Evolutionary conservation across 2,329 filamentous ascomycete species (phyloP).

Genomic region (Sporothrix luriei): DNA sequence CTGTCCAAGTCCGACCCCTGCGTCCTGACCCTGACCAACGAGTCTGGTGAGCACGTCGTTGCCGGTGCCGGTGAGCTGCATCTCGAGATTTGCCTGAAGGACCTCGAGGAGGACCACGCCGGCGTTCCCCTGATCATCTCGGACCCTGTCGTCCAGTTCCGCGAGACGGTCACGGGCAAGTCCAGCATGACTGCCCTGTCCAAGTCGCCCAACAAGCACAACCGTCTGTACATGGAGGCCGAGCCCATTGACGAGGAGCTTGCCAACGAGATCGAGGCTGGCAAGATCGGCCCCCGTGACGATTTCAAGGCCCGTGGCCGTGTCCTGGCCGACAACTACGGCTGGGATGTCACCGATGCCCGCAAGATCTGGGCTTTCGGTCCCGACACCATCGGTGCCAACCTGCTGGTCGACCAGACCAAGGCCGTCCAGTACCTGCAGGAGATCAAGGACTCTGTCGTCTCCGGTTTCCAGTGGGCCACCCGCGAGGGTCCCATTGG

Average conservation of each 20-base stretch:
- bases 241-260: constrained; percentile 92
- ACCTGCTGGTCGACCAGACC: constrained; percentile 98
- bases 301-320: constrained; percentile 99
- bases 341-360: constrained; percentile 99
- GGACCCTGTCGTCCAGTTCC: constrained; percentile 97
- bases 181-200: constrained; percentile 96
- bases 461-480: constrained; percentile 99
- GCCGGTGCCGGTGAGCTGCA: constrained; percentile 99
- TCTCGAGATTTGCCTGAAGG: constrained; percentile 99
- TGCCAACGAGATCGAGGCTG: constrained; percentile 81
- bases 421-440: constrained; percentile 99
- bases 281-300: constrained; percentile 92
- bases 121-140: constrained; percentile 97
- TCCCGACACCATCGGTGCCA: constrained; percentile 95
- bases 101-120: constrained; percentile 99
- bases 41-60: constrained; percentile 98
- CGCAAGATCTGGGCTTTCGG: constrained; percentile 99
- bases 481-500: constrained; percentile 95
- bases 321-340: constrained; percentile 92
- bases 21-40: constrained; percentile 84
- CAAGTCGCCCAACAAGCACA: constrained; percentile 99
- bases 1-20: constrained; percentile 99
- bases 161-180: constrained; percentile 84
- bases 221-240: constrained; percentile 97
- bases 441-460: constrained; percentile 99